phyloP scores from a whole-genome alignment of 768 basidiomycete genomes.

The Lentinula boryana region DNA sequence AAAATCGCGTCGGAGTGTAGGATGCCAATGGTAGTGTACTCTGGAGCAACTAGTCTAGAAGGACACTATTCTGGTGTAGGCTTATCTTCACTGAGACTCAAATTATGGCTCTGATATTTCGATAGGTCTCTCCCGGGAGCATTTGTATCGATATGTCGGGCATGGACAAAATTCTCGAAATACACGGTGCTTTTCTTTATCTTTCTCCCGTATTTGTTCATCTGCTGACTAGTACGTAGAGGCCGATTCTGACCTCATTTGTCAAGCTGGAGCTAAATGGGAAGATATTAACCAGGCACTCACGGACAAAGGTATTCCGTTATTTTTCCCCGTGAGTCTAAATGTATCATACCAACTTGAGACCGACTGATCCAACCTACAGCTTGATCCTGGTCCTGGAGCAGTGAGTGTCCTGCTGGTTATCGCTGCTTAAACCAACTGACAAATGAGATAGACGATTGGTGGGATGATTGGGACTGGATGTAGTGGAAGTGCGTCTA shows the following conservation, averaged over 20 bases:
- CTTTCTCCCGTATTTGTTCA: neutral
- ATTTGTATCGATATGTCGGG: conserved; percentile 62
- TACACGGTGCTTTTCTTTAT: conserved; percentile 34
- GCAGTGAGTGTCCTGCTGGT: conserved; percentile 37
- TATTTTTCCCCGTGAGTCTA: conserved; percentile 80
- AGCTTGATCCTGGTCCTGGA: conserved; percentile 72
- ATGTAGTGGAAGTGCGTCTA: conserved; percentile 70
- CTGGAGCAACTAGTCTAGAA: conserved; percentile 84
- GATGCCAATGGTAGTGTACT: conserved; percentile 76
- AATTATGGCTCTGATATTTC: neutral
- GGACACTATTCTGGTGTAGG: conserved; percentile 77
- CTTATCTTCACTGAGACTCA: neutral
- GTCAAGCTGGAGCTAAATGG: conserved; percentile 75
- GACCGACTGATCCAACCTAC: neutral
- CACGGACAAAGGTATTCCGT: conserved; percentile 59
- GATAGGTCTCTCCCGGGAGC: conserved; percentile 40
- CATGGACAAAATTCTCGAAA: conserved; percentile 61
- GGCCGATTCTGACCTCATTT: conserved; percentile 66
- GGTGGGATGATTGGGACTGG: conserved; percentile 89
- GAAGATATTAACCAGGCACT: conserved; percentile 71
- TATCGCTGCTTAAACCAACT: neutral
- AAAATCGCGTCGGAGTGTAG: conserved; percentile 67
- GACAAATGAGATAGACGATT: conserved; percentile 46
- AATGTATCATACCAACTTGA: neutral
- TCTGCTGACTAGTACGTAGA: conserved; percentile 29